These are phyloP conservation scores for Coriaria nepalensis DNA, from an alignment of 306 rosid species.

Conservation along the genomic window DNA sequence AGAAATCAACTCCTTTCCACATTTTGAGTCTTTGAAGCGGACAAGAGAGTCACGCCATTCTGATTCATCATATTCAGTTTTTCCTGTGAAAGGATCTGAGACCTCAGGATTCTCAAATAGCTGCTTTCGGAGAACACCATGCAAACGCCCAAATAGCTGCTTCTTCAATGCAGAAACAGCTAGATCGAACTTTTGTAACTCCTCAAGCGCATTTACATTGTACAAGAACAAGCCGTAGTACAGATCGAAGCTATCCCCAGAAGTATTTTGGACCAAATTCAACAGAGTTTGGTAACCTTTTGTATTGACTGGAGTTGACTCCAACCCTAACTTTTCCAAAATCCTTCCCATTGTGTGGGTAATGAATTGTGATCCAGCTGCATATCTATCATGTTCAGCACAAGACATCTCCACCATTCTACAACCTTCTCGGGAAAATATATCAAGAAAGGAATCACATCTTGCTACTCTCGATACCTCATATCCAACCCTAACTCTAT, in stretches of 20 bases:
- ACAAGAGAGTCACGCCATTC: conserved; percentile 15
- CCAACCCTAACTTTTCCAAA: conserved; percentile 50
- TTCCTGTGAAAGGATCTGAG: conserved; percentile 14
- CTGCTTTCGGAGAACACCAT: conserved; percentile 39
- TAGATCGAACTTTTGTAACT: conserved; percentile 46
- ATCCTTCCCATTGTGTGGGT: conserved; percentile 81
- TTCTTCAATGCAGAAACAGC: conserved; percentile 63
- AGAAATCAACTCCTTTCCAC: conserved; percentile 16
- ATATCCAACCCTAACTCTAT: conserved; percentile 55
- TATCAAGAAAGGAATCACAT: conserved; percentile 55
- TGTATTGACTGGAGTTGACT: conserved; percentile 66
- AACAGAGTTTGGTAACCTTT: conserved; percentile 72
- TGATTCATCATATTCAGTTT: conserved; percentile 22
- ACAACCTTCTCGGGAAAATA: conserved; percentile 71
- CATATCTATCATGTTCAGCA: conserved; percentile 73
- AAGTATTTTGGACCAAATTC: conserved; percentile 67
- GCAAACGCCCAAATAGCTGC: conserved; percentile 62
- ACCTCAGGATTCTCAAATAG: conserved; percentile 33
- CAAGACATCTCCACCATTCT: conserved; percentile 91
- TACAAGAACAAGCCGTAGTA: conserved; percentile 87
- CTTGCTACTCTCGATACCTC: conserved; percentile 43
- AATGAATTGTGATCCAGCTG: conserved; percentile 84
- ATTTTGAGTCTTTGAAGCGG: conserved; percentile 19
- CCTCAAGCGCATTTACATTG: conserved; percentile 73
- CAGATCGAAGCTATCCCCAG: conserved; percentile 82